These are phyloP conservation scores for Metschnikowia hibisci DNA, from an alignment of 805 yeast genomes.

Conservation along the genomic window DNA sequence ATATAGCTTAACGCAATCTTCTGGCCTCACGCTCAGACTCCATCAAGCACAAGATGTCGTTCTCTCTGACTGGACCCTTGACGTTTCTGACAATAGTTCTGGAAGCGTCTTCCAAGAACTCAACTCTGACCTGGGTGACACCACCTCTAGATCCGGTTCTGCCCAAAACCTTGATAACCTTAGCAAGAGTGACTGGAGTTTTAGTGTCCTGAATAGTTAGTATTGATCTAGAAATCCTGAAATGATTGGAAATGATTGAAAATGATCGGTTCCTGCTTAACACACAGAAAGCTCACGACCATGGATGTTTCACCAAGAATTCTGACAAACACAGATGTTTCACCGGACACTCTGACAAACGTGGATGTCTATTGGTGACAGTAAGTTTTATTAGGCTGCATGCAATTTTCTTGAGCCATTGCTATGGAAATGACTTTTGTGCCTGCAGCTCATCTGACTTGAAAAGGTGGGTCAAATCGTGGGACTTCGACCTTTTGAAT, in stretches of 20 bases:
- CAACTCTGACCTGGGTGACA: conserved; percentile 98
- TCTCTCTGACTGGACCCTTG: conserved; percentile 96
- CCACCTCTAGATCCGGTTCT: conserved; percentile 99
- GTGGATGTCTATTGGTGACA: too few relatives aligned
- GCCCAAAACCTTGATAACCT: conserved; percentile 98
- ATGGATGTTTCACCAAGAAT: too few relatives aligned
- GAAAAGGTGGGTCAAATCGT: too few relatives aligned
- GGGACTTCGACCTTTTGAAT: too few relatives aligned
- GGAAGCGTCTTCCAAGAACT: conserved; percentile 90
- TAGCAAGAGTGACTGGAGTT: conserved; percentile 98
- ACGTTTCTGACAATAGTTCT: conserved; percentile 97
- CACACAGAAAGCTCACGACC: too few relatives aligned
- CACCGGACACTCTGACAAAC: too few relatives aligned
- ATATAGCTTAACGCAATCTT: conserved; percentile 67
- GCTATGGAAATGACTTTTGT: too few relatives aligned
- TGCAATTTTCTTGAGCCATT: too few relatives aligned
- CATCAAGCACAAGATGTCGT: conserved; percentile 98
- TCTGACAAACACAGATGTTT: too few relatives aligned
- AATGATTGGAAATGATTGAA: not conserved
- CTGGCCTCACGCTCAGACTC: conserved; percentile 99
- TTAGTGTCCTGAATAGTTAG: conserved; percentile 45
- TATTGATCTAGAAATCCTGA: conserved; percentile 1
- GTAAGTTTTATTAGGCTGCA: too few relatives aligned
- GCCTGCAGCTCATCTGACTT: too few relatives aligned
- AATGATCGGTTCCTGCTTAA: too few relatives aligned